Conservation (phyloP, 768 basidiomycete species). For the Boletus tylopilopsis region DNA sequence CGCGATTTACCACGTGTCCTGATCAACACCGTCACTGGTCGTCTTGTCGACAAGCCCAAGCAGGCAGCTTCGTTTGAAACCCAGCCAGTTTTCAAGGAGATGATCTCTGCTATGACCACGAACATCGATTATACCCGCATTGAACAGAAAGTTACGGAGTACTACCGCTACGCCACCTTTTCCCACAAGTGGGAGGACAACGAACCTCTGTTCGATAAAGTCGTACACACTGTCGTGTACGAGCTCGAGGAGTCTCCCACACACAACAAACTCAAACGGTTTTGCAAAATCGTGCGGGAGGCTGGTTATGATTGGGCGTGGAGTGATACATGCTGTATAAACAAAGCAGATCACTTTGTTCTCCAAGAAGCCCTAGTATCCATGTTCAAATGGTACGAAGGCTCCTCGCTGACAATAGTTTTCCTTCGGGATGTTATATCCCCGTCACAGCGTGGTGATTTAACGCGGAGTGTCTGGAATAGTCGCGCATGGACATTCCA, state of each 20-base stretch:
- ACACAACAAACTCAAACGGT: slow-evolving; percentile 2
- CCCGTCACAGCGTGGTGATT: not conserved
- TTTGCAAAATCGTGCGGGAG: slow-evolving; percentile 4
- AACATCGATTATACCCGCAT: slow-evolving; percentile 3
- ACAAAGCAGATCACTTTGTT: slow-evolving; percentile 1
- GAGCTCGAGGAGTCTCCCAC: slow-evolving; percentile 6
- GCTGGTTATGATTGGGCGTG: slow-evolving; percentile 7
- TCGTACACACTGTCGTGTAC: slow-evolving; percentile 2
- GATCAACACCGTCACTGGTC: slow-evolving; percentile 9
- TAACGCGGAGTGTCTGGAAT: slow-evolving; percentile 1
- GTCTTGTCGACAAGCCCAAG: not conserved
- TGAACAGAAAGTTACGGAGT: not conserved
- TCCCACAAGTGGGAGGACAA: slow-evolving; percentile 12
- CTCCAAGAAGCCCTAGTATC: slow-evolving; percentile 4
- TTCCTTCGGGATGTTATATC: not conserved
- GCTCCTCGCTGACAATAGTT: slow-evolving; percentile 3
- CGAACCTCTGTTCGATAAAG: slow-evolving; percentile 7
- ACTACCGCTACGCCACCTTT: slow-evolving; percentile 9
- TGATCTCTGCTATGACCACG: slow-evolving; percentile 12
- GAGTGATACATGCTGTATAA: slow-evolving; percentile 13
- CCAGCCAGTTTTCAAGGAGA: slow-evolving; percentile 1
- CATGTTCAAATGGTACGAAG: slow-evolving; percentile 9
- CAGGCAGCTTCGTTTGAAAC: slow-evolving; percentile 8
- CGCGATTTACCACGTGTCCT: slow-evolving; percentile 4
- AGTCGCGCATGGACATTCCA: slow-evolving; percentile 4